A percentile compares a stretch with the other conserved stretches of the same genome.
Conservation (phyloP, 2,329 filamentous ascomycete genomes). For the Stemphylium vesicarium region DNA sequence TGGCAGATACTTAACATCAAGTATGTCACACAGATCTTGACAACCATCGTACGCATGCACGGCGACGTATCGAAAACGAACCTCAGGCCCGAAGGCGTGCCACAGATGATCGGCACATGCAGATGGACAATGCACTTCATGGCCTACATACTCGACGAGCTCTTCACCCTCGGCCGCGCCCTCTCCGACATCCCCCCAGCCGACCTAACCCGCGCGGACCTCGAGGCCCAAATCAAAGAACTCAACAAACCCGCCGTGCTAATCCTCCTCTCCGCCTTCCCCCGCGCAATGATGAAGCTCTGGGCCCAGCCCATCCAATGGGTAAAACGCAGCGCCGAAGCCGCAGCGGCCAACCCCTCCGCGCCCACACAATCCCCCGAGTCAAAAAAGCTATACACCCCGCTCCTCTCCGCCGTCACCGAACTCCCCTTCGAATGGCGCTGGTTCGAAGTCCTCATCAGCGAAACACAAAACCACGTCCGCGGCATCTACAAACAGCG, state of each 20-base stretch:
- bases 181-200: slow-evolving; percentile 28
- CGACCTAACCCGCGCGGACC: slow-evolving; percentile 47
- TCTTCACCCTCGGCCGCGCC: slow-evolving; percentile 45
- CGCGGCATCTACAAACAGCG: slow-evolving; percentile 61
- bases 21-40: slow-evolving; percentile 69
- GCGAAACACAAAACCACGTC: slow-evolving; percentile 71
- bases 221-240: slow-evolving; percentile 33
- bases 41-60: slow-evolving; percentile 57
- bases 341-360: slow-evolving; percentile 40
- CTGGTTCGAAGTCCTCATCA: slow-evolving; percentile 56
- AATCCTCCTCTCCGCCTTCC: slow-evolving; percentile 44
- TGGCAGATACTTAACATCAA: slow-evolving; percentile 77
- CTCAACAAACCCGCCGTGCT: slow-evolving; percentile 46
- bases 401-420: slow-evolving; percentile 41
- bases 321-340: slow-evolving; percentile 36
- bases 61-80: slow-evolving; percentile 57
- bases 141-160: slow-evolving; percentile 61
- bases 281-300: slow-evolving; percentile 47
- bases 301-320: slow-evolving; percentile 42
- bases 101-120: slow-evolving; percentile 67
- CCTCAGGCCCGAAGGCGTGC: slow-evolving; percentile 41
- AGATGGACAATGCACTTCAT: slow-evolving; percentile 77
- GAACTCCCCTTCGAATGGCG: slow-evolving; percentile 53
- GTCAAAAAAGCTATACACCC: slow-evolving; percentile 54
- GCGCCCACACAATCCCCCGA: slow-evolving; percentile 52